phyloP scores from a whole-genome alignment of 2,329 filamentous ascomycete genomes.

The Talaromyces sp. region DNA sequence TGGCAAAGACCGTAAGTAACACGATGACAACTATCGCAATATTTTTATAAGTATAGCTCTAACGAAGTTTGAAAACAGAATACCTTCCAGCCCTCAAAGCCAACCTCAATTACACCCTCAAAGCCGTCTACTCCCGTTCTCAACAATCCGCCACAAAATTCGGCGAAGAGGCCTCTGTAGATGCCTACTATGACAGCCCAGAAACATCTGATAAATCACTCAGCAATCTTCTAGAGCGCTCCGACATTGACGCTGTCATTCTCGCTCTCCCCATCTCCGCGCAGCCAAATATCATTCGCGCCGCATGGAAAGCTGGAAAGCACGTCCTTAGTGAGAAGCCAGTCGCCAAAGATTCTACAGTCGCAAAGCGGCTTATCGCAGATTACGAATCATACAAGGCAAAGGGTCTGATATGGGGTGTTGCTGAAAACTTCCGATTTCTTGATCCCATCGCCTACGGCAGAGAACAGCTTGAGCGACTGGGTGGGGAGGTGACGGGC shows the following conservation, averaged over 20 bases:
- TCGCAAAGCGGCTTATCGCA: conserved; percentile 50
- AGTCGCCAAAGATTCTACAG: conserved; percentile 59
- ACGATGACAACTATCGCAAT: not conserved
- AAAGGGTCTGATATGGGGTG: conserved; percentile 50
- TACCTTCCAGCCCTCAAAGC: not conserved
- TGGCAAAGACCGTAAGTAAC: conserved; percentile 6
- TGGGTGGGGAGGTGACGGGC: conserved; percentile 6
- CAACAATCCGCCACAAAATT: not conserved
- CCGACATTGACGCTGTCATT: conserved; percentile 48
- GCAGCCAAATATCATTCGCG: conserved; percentile 60
- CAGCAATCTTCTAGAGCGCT: conserved; percentile 42
- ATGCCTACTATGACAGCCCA: conserved; percentile 4
- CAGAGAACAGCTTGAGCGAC: not conserved
- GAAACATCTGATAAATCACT: conserved; percentile 2
- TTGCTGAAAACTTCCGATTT: conserved; percentile 75
- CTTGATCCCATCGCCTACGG: conserved; percentile 6
- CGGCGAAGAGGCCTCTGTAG: conserved; percentile 8
- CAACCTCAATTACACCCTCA: not conserved
- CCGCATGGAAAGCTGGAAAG: conserved; percentile 63
- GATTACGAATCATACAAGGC: conserved; percentile 47
- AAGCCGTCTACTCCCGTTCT: conserved; percentile 11
- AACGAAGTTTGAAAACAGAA: not conserved
- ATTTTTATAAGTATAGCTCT: not conserved
- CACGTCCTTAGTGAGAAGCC: conserved; percentile 71
- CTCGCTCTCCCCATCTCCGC: conserved; percentile 59